These are phyloP conservation scores for Thermoascus crustaceus DNA, from an alignment of 2,329 filamentous ascomycete genomes.

Conservation along the genomic window DNA sequence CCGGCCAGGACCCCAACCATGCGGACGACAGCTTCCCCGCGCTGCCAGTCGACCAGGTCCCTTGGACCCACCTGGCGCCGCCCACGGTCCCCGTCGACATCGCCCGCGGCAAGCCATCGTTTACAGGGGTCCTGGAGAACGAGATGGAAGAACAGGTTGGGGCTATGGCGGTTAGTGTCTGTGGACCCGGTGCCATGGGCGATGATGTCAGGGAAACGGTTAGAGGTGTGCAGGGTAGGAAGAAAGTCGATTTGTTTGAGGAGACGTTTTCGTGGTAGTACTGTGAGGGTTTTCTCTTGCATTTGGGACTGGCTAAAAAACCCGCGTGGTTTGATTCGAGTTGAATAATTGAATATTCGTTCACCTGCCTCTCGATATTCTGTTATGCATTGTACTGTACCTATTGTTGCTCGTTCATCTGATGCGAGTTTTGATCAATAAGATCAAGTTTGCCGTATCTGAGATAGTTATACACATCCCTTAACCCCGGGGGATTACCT, in stretches of 20 bases:
- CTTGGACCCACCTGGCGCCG: slow-evolving; percentile 20
- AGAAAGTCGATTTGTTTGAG: slow-evolving; percentile 1
- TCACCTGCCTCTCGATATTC: no score
- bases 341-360: no score
- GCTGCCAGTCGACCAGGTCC: slow-evolving; percentile 14
- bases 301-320: no score
- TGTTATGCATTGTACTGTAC: no score
- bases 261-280: not conserved
- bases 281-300: no score
- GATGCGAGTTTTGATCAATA: no score
- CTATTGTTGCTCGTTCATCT: no score
- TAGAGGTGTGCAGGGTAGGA: slow-evolving; percentile 1
- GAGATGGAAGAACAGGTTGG: slow-evolving; percentile 24
- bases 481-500: no score
- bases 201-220: slow-evolving; percentile 24
- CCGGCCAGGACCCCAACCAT: slow-evolving; percentile 14
- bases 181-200: slow-evolving; percentile 28
- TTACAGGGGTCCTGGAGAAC: slow-evolving; percentile 15
- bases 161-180: slow-evolving; percentile 31
- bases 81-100: slow-evolving; percentile 18
- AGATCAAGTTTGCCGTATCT: no score
- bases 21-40: slow-evolving; percentile 18
- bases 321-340: no score
- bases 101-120: slow-evolving; percentile 19
- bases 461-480: no score